Base-by-base conservation (phyloP, 2,329 filamentous ascomycete species). In the Diaporthe eres region DNA sequence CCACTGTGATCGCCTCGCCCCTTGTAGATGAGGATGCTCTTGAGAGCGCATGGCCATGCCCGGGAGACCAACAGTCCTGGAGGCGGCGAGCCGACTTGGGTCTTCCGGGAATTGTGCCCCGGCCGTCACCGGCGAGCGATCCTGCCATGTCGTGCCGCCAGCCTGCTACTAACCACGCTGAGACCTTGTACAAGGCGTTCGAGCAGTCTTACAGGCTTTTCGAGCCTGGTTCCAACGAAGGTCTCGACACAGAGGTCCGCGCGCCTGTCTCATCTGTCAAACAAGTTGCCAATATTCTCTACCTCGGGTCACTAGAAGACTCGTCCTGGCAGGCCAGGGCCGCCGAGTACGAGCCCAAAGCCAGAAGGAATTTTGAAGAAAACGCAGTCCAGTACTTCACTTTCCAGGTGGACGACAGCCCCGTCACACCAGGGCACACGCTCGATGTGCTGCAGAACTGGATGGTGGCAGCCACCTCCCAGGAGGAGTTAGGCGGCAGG, bases 221-320 rank as follows among this genome's bases (percentile, higher is more conserved):
- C 6, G 28, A 39, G 13, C 63, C 63, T 4, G 63, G 31, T 13
- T 53, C 39, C 4, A 53, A 37, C 31, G 47, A 68, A n/a, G 44
- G 63, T 4, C 12, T 25, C 31, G 63, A 68, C 13, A 28, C 17
- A 25, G 22, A 68, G 13, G 22, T 39, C 31, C 22, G n/a, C 22
- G 31, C 31, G 22, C 63, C 63, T 2, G 6, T 25, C 10, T 51
- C 31, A 6, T 31, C 44, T 25, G 13, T 68, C 63, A 68, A 37
- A 19, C 63, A 68, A 39, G 63, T 68, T 39, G 42, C 31, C 44
- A 68, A 68, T n/a, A 37, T 68, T 7, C 63, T 68, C 47, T 37
- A 68, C 63, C 19, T 53, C 44, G 44, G 47, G 17, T 68, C 63
- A 39, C 31, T 68, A 17, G 31, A 53, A 3, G 28, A 68, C 31